Base-by-base conservation (phyloP, 2,329 filamentous ascomycete species). In the Juglanconis juglandina region DNA sequence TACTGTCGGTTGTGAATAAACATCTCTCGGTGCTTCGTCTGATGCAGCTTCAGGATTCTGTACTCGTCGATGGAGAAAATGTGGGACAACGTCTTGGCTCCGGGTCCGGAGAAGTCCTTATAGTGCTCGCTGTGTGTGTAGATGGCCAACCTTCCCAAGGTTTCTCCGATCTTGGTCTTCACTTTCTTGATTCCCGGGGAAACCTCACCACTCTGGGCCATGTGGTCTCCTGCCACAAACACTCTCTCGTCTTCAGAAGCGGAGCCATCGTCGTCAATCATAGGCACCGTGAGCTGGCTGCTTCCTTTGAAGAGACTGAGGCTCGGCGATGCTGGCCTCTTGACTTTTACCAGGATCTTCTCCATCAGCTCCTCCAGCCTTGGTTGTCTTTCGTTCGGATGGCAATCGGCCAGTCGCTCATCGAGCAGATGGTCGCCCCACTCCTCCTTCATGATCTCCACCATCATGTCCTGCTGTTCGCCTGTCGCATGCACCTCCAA, bases 41-140 rank as follows among this genome's bases (percentile, higher is more conserved):
- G 66, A 60, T 80, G 73, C 13, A 85, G 73, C 37, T 80, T 76
- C 8, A 80, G 67, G 64, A 97, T 96, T 0, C 84, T 87, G 63
- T 86, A 86, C 75, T 99, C 95, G 62, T 87, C 89, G 70, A 99
- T 89, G 3, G 94, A 98, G 75, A 93, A 97, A 64, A 98, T 90
- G 73, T 88, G 86, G 7, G 83, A 77, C 0, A 82, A 84, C 47
- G 77, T 84, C 75, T 80, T 83, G 49, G 83, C 80, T 37, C 77
- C 80, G 35, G 87, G 85, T 35, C 88, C 86, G 32, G 87, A 80
- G 63, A 96, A 89, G 60, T 83, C 81, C 62, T 84, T 84, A 65
- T 93, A 97, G 65, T 90, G 89, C 71, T 91, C 92, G 66, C 90
- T 93, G 66, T 91, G 87, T 2, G 92, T 96, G 73, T 96, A 97